Evolutionary conservation across 1,139 yeast genomes (phyloP).

Genomic region (Komagataea norvegica): DNA sequence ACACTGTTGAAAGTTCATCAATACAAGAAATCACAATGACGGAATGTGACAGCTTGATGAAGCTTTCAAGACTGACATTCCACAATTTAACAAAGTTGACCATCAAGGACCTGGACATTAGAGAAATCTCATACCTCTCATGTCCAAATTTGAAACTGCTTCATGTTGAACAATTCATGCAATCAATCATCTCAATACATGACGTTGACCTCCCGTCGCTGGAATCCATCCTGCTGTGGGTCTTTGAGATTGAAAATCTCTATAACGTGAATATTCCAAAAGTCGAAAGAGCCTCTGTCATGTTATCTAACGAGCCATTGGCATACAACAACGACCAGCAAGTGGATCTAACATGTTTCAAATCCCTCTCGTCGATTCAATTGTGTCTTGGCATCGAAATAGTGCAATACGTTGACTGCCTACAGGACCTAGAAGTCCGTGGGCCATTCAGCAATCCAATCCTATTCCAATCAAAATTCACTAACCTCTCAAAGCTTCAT

Average conservation of each 20-base stretch:
- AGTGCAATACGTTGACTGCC: slow-evolving; percentile 6
- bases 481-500: slow-evolving; percentile 5
- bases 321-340: not conserved
- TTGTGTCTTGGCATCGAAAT: slow-evolving; percentile 16
- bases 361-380: slow-evolving; percentile 8
- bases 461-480: slow-evolving; percentile 7
- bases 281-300: slow-evolving; percentile 11
- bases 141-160: slow-evolving; percentile 9
- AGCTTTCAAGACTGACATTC: slow-evolving; percentile 5
- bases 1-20: slow-evolving; percentile 3
- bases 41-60: slow-evolving; percentile 10
- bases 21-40: slow-evolving; percentile 3
- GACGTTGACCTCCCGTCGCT: slow-evolving; percentile 11
- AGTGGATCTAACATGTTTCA: slow-evolving; percentile 14
- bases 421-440: slow-evolving; percentile 14
- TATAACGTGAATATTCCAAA: slow-evolving; percentile 10
- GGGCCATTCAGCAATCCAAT: slow-evolving; percentile 13
- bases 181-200: slow-evolving; percentile 9
- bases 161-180: slow-evolving; percentile 17
- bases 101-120: slow-evolving; percentile 15
- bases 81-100: not conserved
- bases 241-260: slow-evolving; percentile 10
- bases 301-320: slow-evolving; percentile 18
- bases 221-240: slow-evolving; percentile 12
- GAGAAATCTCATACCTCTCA: slow-evolving; percentile 4